A percentile compares a stretch with the other conserved stretches of the same genome.
phyloP scores from a whole-genome alignment of 345 rosid species.

The Linum lewisii region DNA sequence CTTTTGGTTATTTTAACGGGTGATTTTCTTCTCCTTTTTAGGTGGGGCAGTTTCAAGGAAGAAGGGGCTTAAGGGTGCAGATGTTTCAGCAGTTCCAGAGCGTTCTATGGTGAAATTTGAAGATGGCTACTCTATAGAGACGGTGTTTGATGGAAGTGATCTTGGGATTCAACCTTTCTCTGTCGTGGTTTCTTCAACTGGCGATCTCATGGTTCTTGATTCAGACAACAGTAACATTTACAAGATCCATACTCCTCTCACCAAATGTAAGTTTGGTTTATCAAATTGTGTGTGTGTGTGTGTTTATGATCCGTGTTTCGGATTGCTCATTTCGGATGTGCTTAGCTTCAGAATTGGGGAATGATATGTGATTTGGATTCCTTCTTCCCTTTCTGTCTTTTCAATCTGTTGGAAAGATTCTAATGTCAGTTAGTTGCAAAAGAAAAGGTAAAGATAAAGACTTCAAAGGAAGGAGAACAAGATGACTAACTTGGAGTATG shows the following conservation, averaged over 20 bases:
- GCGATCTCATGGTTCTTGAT: slow-evolving; percentile 24
- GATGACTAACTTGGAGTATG: not conserved
- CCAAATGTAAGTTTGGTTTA: slow-evolving; percentile 17
- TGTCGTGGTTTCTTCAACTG: slow-evolving; percentile 15
- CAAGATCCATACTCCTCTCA: slow-evolving; percentile 21
- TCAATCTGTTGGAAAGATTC: slow-evolving; percentile 7
- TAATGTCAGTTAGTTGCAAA: slow-evolving; percentile 6
- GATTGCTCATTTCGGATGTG: not conserved
- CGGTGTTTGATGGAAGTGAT: slow-evolving; percentile 28
- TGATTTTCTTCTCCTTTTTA: no score
- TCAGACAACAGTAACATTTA: slow-evolving; percentile 27
- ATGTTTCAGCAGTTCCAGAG: slow-evolving; percentile 13
- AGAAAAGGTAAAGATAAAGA: not conserved
- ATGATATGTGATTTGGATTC: not conserved
- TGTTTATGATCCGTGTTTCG: not conserved
- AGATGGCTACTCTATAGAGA: slow-evolving; percentile 26
- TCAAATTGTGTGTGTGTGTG: not conserved
- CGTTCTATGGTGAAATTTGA: slow-evolving; percentile 29
- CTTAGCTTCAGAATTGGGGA: slow-evolving; percentile 34
- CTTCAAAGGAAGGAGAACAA: not conserved
- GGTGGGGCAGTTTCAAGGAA: slow-evolving; percentile 5
- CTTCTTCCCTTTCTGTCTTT: slow-evolving; percentile 5
- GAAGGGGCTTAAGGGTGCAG: slow-evolving; percentile 11
- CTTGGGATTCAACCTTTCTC: slow-evolving; percentile 22
- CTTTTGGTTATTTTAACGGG: not conserved